Conservation (phyloP, 805 yeast species). For the Candida easanensis region DNA sequence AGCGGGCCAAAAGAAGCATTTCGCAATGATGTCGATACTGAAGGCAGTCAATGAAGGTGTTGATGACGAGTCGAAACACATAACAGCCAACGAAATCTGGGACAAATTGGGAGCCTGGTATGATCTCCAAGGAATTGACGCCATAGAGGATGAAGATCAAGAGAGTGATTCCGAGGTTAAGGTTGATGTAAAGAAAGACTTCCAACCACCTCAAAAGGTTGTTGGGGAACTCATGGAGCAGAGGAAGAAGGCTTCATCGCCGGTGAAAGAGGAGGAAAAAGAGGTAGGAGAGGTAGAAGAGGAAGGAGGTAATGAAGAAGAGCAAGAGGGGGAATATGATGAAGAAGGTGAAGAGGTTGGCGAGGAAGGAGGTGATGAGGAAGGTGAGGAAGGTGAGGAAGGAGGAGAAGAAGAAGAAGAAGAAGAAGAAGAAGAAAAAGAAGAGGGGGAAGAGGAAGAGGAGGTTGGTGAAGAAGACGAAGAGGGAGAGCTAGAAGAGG, state of each 20-base stretch:
- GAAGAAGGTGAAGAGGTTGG: slow-evolving; percentile 16
- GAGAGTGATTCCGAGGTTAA: slow-evolving; percentile 6
- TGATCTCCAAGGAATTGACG: slow-evolving; percentile 56
- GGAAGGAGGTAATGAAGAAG: slow-evolving; percentile 17
- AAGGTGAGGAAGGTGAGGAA: slow-evolving; percentile 1
- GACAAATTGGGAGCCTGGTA: slow-evolving; percentile 51
- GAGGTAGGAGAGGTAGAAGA: slow-evolving; percentile 11
- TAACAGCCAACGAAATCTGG: slow-evolving; percentile 54
- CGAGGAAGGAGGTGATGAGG: slow-evolving; percentile 5
- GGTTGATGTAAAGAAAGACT: slow-evolving; percentile 7
- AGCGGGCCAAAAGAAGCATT: slow-evolving; percentile 34
- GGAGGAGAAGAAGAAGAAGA: slow-evolving; percentile 1
- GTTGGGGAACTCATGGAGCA: slow-evolving; percentile 8
- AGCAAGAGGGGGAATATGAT: slow-evolving; percentile 4
- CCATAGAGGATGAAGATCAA: slow-evolving; percentile 26
- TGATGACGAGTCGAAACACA: slow-evolving; percentile 29
- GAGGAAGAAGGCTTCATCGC: not conserved
- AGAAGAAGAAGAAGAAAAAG: not conserved
- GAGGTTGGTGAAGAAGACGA: slow-evolving; percentile 1
- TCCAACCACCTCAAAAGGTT: slow-evolving; percentile 4
- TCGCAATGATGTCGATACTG: slow-evolving; percentile 35
- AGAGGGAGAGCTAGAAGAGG: not conserved
- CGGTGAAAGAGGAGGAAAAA: slow-evolving; percentile 6
- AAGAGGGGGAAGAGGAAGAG: slow-evolving; percentile 1
- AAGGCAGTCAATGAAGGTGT: slow-evolving; percentile 16